phyloP scores from a whole-genome alignment of 371 early-diverging fungal species.

The Chytridium lagenaria region DNA sequence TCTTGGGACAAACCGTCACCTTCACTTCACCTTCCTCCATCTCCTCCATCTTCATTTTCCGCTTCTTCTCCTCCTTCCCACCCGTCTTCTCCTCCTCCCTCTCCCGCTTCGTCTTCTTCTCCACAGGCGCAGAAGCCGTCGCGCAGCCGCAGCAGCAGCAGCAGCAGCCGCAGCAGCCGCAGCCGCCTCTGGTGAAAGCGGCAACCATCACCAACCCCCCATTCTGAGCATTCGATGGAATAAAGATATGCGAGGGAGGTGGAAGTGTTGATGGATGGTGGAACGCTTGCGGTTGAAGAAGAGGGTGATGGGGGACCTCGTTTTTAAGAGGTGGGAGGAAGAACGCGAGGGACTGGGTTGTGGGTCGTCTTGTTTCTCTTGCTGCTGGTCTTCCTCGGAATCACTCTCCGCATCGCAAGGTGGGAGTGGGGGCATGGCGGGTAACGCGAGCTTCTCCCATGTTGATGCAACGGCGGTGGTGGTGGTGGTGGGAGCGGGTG shows the following conservation, averaged over 20 bases:
- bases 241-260: conserved; percentile 8
- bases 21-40: neutral
- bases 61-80: neutral
- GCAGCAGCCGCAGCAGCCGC: neutral
- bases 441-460: neutral
- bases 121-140: neutral
- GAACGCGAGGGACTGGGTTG: too few species aligned
- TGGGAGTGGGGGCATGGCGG: too few species aligned
- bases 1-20: neutral
- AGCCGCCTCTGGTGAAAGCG: neutral
- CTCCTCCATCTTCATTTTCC: neutral
- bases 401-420: too few species aligned
- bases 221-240: neutral
- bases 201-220: neutral
- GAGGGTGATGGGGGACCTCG: neutral
- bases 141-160: neutral
- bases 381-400: too few species aligned
- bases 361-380: too few species aligned
- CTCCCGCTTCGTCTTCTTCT: neutral
- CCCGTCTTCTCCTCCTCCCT: neutral
- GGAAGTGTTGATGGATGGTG: neutral
- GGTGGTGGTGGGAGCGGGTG: too few species aligned
- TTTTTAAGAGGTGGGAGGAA: neutral
- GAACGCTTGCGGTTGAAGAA: neutral
- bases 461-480: neutral